phyloP scores from a whole-genome alignment of 2,329 filamentous ascomycete species.

The Teratosphaeria pseudoeucalypti region DNA sequence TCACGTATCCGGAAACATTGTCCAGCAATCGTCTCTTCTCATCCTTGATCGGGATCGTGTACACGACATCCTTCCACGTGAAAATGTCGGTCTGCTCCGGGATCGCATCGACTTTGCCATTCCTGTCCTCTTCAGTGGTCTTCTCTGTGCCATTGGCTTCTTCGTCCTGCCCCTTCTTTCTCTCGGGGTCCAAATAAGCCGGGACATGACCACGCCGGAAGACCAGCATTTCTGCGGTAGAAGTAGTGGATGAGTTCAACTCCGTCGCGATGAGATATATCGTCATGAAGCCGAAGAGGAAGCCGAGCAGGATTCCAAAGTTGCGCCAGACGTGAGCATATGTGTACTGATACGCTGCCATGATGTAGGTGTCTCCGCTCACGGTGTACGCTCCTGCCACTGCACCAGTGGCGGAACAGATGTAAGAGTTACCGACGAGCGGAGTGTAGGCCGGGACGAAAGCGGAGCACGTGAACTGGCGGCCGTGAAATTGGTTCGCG shows the following conservation, averaged over 20 bases:
- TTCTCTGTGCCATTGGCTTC: conserved; percentile 24
- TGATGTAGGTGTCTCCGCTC: conserved; percentile 29
- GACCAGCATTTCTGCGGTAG: conserved; percentile 59
- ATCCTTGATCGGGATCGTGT: conserved; percentile 44
- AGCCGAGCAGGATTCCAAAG: conserved; percentile 53
- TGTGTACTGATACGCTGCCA: conserved; percentile 27
- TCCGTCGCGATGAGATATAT: conserved; percentile 56
- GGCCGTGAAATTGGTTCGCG: conserved; percentile 41
- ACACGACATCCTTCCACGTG: conserved; percentile 46
- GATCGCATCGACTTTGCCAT: conserved; percentile 27
- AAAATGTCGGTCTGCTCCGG: conserved; percentile 34
- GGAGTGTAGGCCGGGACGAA: conserved; percentile 29
- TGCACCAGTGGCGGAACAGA: conserved; percentile 31
- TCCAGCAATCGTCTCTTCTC: conserved; percentile 43
- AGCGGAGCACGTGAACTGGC: conserved; percentile 23
- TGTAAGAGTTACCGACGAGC: conserved; percentile 22
- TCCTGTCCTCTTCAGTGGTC: conserved; percentile 15
- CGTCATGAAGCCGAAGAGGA: conserved; percentile 53
- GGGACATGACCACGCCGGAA: conserved; percentile 42
- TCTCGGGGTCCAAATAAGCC: conserved; percentile 24
- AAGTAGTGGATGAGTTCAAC: conserved; percentile 51
- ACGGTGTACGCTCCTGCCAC: conserved; percentile 29
- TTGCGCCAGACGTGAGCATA: conserved; percentile 44
- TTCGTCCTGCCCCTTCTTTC: conserved; percentile 26
- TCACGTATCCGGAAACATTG: conserved; percentile 45